These are phyloP conservation scores for Rhizopogon sp. DNA, from an alignment of 768 basidiomycete genomes.

Conservation along the genomic window DNA sequence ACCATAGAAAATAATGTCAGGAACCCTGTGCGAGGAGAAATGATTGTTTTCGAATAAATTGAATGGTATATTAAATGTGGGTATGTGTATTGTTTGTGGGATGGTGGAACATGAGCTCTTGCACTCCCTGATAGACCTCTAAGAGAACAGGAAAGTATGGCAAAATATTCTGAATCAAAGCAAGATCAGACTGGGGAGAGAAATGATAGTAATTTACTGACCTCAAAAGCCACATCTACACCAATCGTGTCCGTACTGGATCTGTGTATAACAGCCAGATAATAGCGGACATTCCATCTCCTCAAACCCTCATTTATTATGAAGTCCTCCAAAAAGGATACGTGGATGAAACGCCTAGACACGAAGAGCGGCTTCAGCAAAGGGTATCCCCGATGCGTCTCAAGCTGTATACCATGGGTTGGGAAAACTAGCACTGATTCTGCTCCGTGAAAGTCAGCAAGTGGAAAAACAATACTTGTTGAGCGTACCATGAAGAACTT, in stretches of 20 bases:
- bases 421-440: constrained; percentile 70
- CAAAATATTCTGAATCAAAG: constrained; percentile 48
- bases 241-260: constrained; percentile 21
- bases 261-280: constrained; percentile 46
- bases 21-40: not conserved
- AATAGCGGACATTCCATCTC: constrained; percentile 70
- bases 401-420: constrained; percentile 68
- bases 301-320: constrained; percentile 71
- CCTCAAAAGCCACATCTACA: constrained; percentile 59
- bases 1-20: not conserved
- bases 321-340: constrained; percentile 48
- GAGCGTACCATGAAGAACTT: constrained; percentile 43
- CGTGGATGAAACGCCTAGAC: constrained; percentile 56
- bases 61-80: not conserved
- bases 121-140: constrained; percentile 57
- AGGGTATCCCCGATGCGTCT: constrained; percentile 59
- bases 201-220: constrained; percentile 22
- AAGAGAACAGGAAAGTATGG: constrained; percentile 60
- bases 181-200: not conserved
- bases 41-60: not conserved
- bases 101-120: constrained; percentile 33
- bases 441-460: constrained; percentile 22
- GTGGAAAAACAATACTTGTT: not conserved
- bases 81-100: not conserved
- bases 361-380: constrained; percentile 22